Percentiles rank a stretch among this genome's conserved stretches.
Evolutionary conservation across 2,329 filamentous ascomycete genomes (phyloP).

Genomic region (Rhynchosporium agropyri): DNA sequence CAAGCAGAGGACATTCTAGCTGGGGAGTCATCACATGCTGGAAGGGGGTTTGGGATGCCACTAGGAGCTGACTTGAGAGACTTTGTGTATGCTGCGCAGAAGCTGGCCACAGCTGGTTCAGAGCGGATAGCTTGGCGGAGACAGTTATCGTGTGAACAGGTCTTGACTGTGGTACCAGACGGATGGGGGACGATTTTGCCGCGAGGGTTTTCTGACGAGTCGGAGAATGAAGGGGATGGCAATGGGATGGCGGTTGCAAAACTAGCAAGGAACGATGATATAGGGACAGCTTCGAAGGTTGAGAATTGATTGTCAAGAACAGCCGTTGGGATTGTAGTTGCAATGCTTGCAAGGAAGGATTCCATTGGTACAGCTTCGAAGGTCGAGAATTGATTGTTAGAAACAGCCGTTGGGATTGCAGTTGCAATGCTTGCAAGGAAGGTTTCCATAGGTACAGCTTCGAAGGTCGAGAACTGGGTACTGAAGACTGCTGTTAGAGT

Average conservation of each 20-base stretch:
- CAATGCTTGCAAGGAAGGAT: not conserved
- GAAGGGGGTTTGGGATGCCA: constrained; percentile 2
- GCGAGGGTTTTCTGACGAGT: not conserved
- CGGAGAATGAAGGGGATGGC: not conserved
- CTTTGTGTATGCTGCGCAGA: constrained; percentile 2
- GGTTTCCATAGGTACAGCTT: not conserved
- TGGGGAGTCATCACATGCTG: not conserved
- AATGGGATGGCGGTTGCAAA: not conserved
- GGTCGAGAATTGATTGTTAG: not conserved
- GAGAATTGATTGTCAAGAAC: not conserved
- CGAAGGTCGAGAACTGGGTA: not conserved
- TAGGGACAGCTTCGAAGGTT: not conserved
- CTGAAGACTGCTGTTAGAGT: not conserved
- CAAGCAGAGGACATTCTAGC: constrained; percentile 12
- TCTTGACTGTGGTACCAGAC: not conserved
- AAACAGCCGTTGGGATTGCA: not conserved
- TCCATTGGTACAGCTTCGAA: not conserved
- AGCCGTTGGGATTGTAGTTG: not conserved
- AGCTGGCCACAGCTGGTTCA: not conserved
- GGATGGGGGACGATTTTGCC: not conserved
- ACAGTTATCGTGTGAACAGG: constrained; percentile 5
- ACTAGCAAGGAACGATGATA: not conserved
- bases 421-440: not conserved
- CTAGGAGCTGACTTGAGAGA: not conserved
- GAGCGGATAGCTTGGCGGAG: constrained; percentile 9